Percentiles rank a stretch among this genome's conserved stretches.
Evolutionary conservation across 148 eudicot species (phyloP).

Genomic region (Arctostaphylos glauca): DNA sequence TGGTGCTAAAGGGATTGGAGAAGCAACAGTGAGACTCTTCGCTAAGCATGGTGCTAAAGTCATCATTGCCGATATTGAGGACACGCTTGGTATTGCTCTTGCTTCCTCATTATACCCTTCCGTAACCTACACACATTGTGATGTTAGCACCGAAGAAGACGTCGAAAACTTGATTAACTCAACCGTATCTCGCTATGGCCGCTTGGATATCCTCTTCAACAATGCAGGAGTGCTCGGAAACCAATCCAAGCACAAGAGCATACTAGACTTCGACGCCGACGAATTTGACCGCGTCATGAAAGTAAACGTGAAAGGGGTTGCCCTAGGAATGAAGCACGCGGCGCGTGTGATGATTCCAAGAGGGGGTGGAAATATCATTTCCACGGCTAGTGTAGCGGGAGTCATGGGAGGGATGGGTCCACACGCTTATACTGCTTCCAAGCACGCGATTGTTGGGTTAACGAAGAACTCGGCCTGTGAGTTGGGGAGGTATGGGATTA

Average conservation of each 20-base stretch:
- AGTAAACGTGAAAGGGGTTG: constrained; percentile 37
- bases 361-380: constrained; percentile 29
- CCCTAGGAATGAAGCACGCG: constrained; percentile 44
- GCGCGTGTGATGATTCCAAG: constrained; percentile 38
- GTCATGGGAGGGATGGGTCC: constrained; percentile 42
- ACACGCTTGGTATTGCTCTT: constrained; percentile 33
- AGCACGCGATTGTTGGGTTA: constrained; percentile 45
- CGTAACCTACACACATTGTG: constrained; percentile 55
- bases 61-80: constrained; percentile 64
- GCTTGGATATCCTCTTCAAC: constrained; percentile 36
- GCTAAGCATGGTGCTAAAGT: constrained; percentile 62
- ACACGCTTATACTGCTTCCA: constrained; percentile 41
- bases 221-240: constrained; percentile 42
- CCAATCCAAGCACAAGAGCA: constrained; percentile 34
- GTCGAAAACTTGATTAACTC: constrained; percentile 26
- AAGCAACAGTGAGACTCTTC: constrained; percentile 53
- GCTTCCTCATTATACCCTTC: constrained; percentile 34
- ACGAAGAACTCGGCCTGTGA: constrained; percentile 42
- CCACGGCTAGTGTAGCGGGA: constrained; percentile 37
- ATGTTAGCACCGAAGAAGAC: constrained; percentile 49
- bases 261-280: constrained; percentile 24
- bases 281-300: constrained; percentile 33
- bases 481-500: constrained; percentile 36
- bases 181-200: constrained; percentile 25
- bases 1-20: constrained; percentile 80